A percentile compares a stretch with the other conserved stretches of the same genome.
Conservation (phyloP, 768 basidiomycete species). For the Brasilioporus rufonigricans region DNA sequence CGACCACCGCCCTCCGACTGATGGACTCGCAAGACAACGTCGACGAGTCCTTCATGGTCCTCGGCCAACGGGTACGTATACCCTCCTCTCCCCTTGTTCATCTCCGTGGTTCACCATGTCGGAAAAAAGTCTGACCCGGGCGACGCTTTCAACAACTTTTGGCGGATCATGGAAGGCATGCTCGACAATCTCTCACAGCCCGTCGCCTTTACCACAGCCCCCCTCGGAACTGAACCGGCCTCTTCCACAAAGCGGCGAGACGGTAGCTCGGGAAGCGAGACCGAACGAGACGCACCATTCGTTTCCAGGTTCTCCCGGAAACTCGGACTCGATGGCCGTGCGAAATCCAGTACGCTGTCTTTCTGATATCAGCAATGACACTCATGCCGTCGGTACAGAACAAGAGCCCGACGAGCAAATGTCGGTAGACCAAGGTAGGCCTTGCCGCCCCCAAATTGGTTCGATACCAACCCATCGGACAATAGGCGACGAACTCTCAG, state of each 20-base stretch:
- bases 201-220: slow-evolving; percentile 77
- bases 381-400: slow-evolving; percentile 20
- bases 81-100: not conserved
- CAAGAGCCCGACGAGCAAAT: slow-evolving; percentile 57
- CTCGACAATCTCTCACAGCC: slow-evolving; percentile 81
- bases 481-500: slow-evolving; percentile 66
- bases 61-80: slow-evolving; percentile 66
- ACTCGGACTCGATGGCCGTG: slow-evolving; percentile 28
- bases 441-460: not conserved
- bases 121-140: slow-evolving; percentile 62
- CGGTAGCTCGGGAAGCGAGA: slow-evolving; percentile 59
- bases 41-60: slow-evolving; percentile 87
- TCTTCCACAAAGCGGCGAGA: slow-evolving; percentile 42
- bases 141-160: slow-evolving; percentile 87
- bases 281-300: slow-evolving; percentile 65
- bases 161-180: slow-evolving; percentile 86
- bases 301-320: slow-evolving; percentile 53
- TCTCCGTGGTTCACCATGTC: not conserved
- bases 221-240: slow-evolving; percentile 48
- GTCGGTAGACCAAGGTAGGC: slow-evolving; percentile 60
- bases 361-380: not conserved
- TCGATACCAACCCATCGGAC: not conserved
- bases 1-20: slow-evolving; percentile 33
- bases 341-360: slow-evolving; percentile 21
- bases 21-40: slow-evolving; percentile 61